Evolutionary conservation across 1,284 basidiomycete species (phyloP), one percentile per base, ranked within the genome.

Genomic region (Ceratorhiza oryzae-sativae): DNA sequence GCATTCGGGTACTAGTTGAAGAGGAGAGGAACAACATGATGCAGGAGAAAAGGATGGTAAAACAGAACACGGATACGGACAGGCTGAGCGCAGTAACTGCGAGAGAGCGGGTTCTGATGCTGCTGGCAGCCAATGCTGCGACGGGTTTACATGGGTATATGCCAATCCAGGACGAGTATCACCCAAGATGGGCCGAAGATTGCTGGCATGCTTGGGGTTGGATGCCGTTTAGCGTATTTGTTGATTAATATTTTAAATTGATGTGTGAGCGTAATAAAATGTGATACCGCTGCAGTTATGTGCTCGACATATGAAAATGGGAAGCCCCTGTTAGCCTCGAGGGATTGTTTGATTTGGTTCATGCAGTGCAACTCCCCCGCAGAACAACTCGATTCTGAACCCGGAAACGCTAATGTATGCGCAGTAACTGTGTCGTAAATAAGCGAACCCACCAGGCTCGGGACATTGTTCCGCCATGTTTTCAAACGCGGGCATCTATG

Each of bases 151-250:
- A 70, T 36, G 67, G 67, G 15, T 70, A 70, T 30, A 70, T 70
- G 67, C 67, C 67, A 18, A 70, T 70, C 23, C 67, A 70, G 30
- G 67, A 70, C 39, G 67, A 70, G 49, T 70, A 70, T 58, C 67
- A 70, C 49, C 67, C 67, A 15, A 41, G 67, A n/a, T 70, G 67
- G 67, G 48, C 67, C 3, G 55, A 58, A 13, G 67, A 70, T 45
- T 70, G 67, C 20, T 70, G 67, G 67, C 53, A 70, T 25, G 67
- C 67, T 32, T 70, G 67, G 67, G 67, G 67, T 9, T 70, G 67
- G 67, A 56, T 18, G 48, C 36, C 48, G 25, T 39, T 67, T 25
- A 48, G 27, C 46, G 41, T 58, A 59, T 59, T 58, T 61, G 41
- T n/a, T 30, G 20, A 46, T 3, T 46, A 23, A 32, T 45, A 25